A percentile compares a stretch with the other conserved stretches of the same genome.
Evolutionary conservation across 768 basidiomycete genomes (phyloP).

Genomic region (Pisolithus marmoratus): DNA sequence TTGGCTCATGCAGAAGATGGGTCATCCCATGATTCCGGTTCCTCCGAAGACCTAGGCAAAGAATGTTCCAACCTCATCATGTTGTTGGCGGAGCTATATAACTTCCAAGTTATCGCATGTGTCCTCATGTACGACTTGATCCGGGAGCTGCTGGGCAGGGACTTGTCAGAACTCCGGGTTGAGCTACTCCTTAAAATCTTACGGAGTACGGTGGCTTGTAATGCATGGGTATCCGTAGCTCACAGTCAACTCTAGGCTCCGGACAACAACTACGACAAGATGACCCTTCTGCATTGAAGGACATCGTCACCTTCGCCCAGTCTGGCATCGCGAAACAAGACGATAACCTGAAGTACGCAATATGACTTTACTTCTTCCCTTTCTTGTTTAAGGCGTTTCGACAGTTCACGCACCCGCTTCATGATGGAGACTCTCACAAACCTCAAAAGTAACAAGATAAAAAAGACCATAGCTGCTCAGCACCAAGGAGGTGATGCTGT

Average conservation of each 20-base stretch:
- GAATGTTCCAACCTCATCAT: conserved; percentile 87
- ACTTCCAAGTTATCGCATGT: conserved; percentile 90
- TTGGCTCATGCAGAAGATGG: too few relatives aligned
- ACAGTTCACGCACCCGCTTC: conserved; percentile 85
- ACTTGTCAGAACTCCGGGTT: conserved; percentile 72
- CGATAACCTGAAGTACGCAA: too few relatives aligned
- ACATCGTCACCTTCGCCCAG: too few relatives aligned
- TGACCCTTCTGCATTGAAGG: conserved; percentile 85
- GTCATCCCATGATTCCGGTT: too few relatives aligned
- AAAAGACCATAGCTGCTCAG: too few relatives aligned
- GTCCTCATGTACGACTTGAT: conserved; percentile 89
- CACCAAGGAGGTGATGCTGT: too few relatives aligned
- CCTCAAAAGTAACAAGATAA: conserved; percentile 87
- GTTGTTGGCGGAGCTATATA: conserved; percentile 89
- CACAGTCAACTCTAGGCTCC: conserved; percentile 50
- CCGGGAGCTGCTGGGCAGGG: conserved; percentile 57
- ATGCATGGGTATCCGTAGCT: not conserved
- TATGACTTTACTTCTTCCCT: too few relatives aligned
- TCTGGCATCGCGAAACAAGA: too few relatives aligned
- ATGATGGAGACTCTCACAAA: conserved; percentile 93
- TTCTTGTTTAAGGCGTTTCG: too few relatives aligned
- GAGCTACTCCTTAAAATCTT: conserved; percentile 84
- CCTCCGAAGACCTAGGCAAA: conserved; percentile 57
- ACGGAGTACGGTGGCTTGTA: conserved; percentile 48
- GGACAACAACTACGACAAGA: conserved; percentile 88